phyloP scores from a whole-genome alignment of 352 stramenopile genomes.

The Globisporangium polare region DNA sequence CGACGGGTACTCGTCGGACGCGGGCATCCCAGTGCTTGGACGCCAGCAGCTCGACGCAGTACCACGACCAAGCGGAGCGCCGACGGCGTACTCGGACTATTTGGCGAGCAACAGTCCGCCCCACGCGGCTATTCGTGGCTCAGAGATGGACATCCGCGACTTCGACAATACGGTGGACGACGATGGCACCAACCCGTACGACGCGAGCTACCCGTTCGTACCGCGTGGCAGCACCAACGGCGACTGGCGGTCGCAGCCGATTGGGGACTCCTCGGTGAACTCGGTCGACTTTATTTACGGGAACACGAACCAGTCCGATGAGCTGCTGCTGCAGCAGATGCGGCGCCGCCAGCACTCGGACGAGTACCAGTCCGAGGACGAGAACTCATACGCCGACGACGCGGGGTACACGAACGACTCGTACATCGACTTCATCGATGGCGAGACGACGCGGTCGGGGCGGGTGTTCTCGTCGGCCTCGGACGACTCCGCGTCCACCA shows the following conservation, averaged over 20 bases:
- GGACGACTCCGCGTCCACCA: not conserved
- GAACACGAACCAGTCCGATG: constrained; percentile 4
- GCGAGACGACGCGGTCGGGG: constrained; percentile 6
- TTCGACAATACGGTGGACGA: constrained; percentile 17
- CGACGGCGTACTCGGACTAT: constrained; percentile 5
- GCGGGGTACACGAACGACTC: constrained; percentile 15
- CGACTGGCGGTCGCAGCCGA: constrained; percentile 12
- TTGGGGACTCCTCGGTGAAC: constrained; percentile 28
- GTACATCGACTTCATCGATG: constrained; percentile 12
- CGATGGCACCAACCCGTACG: constrained; percentile 9
- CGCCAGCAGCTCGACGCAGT: constrained; percentile 6
- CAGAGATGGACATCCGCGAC: constrained; percentile 31
- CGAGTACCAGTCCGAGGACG: not conserved
- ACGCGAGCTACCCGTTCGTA: constrained; percentile 18
- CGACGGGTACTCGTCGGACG: constrained; percentile 9
- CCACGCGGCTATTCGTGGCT: not conserved
- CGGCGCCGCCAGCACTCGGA: not conserved
- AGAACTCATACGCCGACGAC: not conserved
- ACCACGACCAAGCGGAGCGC: not conserved
- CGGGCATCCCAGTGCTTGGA: not conserved
- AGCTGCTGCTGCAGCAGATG: constrained; percentile 1
- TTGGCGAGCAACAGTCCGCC: constrained; percentile 7
- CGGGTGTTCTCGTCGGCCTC: constrained; percentile 13
- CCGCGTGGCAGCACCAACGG: not conserved
- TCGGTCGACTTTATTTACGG: constrained; percentile 37